These are phyloP conservation scores for Turnera subulata DNA, from an alignment of 345 rosid genomes.

Conservation along the genomic window DNA sequence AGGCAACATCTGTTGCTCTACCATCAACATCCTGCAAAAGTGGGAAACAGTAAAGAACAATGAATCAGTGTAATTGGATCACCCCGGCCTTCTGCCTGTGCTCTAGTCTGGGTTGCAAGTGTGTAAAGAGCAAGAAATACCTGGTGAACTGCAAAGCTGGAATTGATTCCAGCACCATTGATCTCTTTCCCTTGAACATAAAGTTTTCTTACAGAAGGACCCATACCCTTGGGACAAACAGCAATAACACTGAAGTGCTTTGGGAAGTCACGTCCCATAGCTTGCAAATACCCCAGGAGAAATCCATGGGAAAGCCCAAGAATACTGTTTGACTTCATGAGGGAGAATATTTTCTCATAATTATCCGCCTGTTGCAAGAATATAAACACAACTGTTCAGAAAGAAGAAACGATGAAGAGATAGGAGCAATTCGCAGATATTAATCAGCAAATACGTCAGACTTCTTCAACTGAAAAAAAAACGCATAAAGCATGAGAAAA, in stretches of 20 bases:
- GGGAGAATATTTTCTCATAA: slow-evolving; percentile 69
- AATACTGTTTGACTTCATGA: slow-evolving; percentile 89
- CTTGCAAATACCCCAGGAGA: slow-evolving; percentile 80
- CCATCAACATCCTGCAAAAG: slow-evolving; percentile 72
- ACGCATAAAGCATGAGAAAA: no score
- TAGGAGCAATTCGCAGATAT: no score
- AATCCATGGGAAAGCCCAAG: slow-evolving; percentile 94
- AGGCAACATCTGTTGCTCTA: slow-evolving; percentile 79
- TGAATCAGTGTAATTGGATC: background rate
- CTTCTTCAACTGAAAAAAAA: no score
- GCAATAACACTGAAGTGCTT: slow-evolving; percentile 77
- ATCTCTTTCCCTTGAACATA: slow-evolving; percentile 88
- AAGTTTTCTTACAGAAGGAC: slow-evolving; percentile 84
- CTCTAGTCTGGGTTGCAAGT: no score
- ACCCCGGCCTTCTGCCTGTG: no score
- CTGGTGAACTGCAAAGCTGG: slow-evolving; percentile 89
- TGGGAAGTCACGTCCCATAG: slow-evolving; percentile 66
- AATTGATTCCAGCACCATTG: slow-evolving; percentile 92
- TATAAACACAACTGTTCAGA: no score
- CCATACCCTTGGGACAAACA: slow-evolving; percentile 90
- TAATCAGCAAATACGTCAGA: no score
- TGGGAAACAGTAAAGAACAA: background rate
- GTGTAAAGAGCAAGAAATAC: slow-evolving; percentile 25
- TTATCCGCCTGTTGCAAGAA: slow-evolving; percentile 64
- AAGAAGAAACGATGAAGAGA: no score